Evolutionary conservation across 306 rosid genomes (phyloP).

Genomic region (Quercus aquifolioides): DNA sequence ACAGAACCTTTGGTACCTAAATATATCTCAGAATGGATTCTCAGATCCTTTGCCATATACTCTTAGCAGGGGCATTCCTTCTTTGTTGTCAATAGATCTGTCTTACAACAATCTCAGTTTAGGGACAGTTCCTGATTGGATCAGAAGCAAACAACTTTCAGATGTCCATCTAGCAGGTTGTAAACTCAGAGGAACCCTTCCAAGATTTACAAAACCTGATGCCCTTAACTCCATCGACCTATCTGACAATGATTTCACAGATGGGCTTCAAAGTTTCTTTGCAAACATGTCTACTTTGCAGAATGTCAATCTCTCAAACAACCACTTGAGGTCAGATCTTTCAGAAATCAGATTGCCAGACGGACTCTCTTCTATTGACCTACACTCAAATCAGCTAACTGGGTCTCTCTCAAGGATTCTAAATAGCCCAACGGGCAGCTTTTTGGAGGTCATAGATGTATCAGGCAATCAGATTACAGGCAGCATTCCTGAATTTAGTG

Average conservation of each 20-base stretch:
- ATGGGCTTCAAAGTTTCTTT: conserved; percentile 58
- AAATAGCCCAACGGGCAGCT: conserved; percentile 50
- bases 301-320: conserved; percentile 72
- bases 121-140: conserved; percentile 81
- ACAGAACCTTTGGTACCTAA: conserved; percentile 83
- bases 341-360: conserved; percentile 52
- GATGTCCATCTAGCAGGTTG: conserved; percentile 87
- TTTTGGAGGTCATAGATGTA: conserved; percentile 74
- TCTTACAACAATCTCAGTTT: conserved; percentile 79
- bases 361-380: conserved; percentile 51
- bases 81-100: conserved; percentile 81
- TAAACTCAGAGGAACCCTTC: conserved; percentile 66
- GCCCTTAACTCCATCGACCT: conserved; percentile 80
- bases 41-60: conserved; percentile 64
- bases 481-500: conserved; percentile 53
- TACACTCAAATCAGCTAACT: conserved; percentile 60
- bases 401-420: conserved; percentile 69
- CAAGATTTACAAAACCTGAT: conserved; percentile 51
- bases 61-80: conserved; percentile 57
- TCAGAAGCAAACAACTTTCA: conserved; percentile 62
- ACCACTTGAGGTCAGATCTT: conserved; percentile 67
- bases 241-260: conserved; percentile 64
- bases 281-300: conserved; percentile 69
- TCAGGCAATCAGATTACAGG: conserved; percentile 78
- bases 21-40: conserved; percentile 71